Percentiles rank a stretch among this genome's conserved stretches.
Conservation (phyloP, 225 moss, liverwort and hornwort species). For the Physcomitrium patens region DNA sequence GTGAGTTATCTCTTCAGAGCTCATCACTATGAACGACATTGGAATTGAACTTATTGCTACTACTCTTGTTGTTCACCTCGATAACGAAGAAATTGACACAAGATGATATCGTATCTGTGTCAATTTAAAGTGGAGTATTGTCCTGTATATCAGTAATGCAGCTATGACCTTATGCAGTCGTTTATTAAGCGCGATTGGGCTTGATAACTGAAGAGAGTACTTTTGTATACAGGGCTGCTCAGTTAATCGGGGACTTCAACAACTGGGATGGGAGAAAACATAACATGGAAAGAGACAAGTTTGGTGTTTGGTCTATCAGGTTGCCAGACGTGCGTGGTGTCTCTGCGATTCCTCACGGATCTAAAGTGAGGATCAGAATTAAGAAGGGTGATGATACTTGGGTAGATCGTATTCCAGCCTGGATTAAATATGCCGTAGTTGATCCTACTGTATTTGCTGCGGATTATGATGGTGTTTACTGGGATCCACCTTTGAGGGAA, state of each 20-base stretch:
- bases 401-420: slow-evolving; percentile 91
- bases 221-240: slow-evolving; percentile 67
- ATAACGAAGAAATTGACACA: too few relatives aligned
- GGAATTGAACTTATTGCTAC: too few relatives aligned
- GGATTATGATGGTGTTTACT: slow-evolving; percentile 88
- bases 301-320: slow-evolving; percentile 88
- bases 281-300: slow-evolving; percentile 79
- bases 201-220: slow-evolving; percentile 11
- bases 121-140: not conserved
- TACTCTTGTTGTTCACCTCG: too few relatives aligned
- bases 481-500: slow-evolving; percentile 80
- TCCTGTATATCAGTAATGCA: slow-evolving; percentile 11
- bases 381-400: slow-evolving; percentile 73
- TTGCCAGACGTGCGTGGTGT: slow-evolving; percentile 73
- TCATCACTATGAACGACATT: not conserved
- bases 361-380: slow-evolving; percentile 87
- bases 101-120: not conserved
- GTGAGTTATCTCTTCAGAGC: slow-evolving; percentile 50
- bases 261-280: slow-evolving; percentile 82
- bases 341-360: slow-evolving; percentile 79
- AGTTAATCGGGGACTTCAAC: slow-evolving; percentile 94
- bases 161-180: not conserved
- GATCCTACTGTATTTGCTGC: slow-evolving; percentile 81
- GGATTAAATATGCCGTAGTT: slow-evolving; percentile 82
- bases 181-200: not conserved